Conservation (phyloP, 2,329 filamentous ascomycete genomes). For the Phaeosphaeriaceae sp. region DNA sequence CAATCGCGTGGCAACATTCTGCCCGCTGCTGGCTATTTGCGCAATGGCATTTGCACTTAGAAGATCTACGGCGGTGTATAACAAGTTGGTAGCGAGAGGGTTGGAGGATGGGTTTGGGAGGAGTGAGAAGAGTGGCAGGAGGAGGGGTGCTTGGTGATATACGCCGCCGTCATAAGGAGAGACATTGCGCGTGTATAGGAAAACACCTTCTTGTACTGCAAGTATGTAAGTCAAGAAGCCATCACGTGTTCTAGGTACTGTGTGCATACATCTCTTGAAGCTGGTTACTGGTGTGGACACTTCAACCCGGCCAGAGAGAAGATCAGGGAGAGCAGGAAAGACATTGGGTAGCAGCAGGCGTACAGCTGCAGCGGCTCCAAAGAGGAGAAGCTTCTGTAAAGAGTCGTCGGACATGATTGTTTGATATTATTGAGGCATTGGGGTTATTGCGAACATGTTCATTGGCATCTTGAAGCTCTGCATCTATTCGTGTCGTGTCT, state of each 20-base stretch:
- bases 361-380: slow-evolving; percentile 75
- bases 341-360: slow-evolving; percentile 79
- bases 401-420: slow-evolving; percentile 59
- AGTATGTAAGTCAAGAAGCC: slow-evolving; percentile 10
- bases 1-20: slow-evolving; percentile 66
- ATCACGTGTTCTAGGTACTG: neutral
- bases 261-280: slow-evolving; percentile 83
- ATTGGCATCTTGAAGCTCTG: slow-evolving; percentile 5
- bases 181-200: slow-evolving; percentile 94
- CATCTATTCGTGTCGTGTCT: slow-evolving; percentile 5
- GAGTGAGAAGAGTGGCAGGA: slow-evolving; percentile 89
- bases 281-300: slow-evolving; percentile 96
- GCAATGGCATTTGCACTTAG: slow-evolving; percentile 80
- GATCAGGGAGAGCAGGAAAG: slow-evolving; percentile 82
- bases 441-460: slow-evolving; percentile 18
- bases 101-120: slow-evolving; percentile 72
- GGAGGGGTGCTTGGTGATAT: slow-evolving; percentile 77
- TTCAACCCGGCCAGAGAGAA: slow-evolving; percentile 90
- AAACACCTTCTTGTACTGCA: slow-evolving; percentile 91
- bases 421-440: slow-evolving; percentile 6
- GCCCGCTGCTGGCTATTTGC: slow-evolving; percentile 82
- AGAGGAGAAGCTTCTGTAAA: slow-evolving; percentile 73
- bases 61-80: slow-evolving; percentile 83
- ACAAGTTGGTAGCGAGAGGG: slow-evolving; percentile 75
- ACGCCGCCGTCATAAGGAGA: slow-evolving; percentile 96